These are phyloP conservation scores for Leccinum barrowsii DNA, from an alignment of 768 basidiomycete genomes.

Conservation along the genomic window DNA sequence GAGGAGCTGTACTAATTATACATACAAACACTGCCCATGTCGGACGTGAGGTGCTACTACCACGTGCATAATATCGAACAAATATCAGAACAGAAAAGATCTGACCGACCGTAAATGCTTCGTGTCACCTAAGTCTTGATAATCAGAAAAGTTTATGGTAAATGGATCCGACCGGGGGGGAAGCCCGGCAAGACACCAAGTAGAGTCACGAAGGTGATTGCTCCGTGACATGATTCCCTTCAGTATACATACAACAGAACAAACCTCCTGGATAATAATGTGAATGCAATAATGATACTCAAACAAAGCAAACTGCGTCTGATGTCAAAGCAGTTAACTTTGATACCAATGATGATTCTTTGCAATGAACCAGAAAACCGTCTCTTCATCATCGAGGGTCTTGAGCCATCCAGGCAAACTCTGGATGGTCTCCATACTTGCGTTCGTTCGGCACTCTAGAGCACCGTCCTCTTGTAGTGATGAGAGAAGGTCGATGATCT, in stretches of 20 bases:
- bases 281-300: conserved; percentile 21
- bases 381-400: conserved; percentile 49
- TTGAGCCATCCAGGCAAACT: conserved; percentile 25
- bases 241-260: not conserved
- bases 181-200: no score
- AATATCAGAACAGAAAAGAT: not conserved
- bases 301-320: not conserved
- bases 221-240: not conserved
- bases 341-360: conserved; percentile 65
- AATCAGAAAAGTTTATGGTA: no score
- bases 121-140: no score
- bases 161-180: no score
- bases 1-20: not conserved
- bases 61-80: not conserved
- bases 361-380: conserved; percentile 55
- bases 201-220: no score
- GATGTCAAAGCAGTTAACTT: conserved; percentile 28
- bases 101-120: not conserved
- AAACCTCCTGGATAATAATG: not conserved
- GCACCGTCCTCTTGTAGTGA: conserved; percentile 53
- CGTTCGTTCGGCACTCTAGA: conserved; percentile 29
- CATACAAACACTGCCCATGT: not conserved
- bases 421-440: conserved; percentile 4
- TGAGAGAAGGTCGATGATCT: conserved; percentile 59
- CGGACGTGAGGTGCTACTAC: not conserved